Evolutionary conservation across 805 yeast genomes (phyloP).

Genomic region (Monosporozyma siamensis): DNA sequence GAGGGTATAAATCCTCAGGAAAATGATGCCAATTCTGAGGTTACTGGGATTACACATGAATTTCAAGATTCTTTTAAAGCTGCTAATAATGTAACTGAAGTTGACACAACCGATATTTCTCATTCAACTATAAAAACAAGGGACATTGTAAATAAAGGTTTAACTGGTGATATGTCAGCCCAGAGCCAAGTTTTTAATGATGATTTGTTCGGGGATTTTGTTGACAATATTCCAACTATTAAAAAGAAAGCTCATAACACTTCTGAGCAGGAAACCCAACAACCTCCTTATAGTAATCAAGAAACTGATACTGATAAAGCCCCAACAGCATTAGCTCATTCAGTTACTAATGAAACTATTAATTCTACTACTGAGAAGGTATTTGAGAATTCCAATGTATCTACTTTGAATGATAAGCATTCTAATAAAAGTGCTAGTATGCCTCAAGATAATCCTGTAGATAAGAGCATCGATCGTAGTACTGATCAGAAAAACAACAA

Average conservation of each 20-base stretch:
- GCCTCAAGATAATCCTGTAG: no score
- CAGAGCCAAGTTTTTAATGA: conserved; percentile 23
- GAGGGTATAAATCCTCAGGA: no score
- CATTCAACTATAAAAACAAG: conserved; percentile 4
- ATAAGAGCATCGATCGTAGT: no score
- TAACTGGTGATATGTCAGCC: conserved; percentile 1
- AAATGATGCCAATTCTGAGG: no score
- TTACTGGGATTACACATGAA: no score
- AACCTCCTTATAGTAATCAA: neutral
- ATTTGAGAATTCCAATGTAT: no score
- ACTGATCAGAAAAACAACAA: no score
- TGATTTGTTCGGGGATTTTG: conserved; percentile 25
- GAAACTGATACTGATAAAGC: neutral
- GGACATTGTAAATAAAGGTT: conserved; percentile 5
- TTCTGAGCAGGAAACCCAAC: neutral
- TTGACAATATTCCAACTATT: conserved; percentile 1
- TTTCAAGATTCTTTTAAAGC: neutral
- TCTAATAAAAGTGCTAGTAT: neutral
- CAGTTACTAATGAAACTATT: neutral
- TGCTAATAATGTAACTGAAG: neutral
- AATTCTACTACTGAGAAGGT: no score
- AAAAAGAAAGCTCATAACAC: neutral
- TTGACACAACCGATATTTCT: neutral
- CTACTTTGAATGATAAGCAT: neutral
- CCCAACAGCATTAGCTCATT: neutral